Evolutionary conservation across 257 asterid species (phyloP), one percentile per base, ranked within the genome.

Genomic region (Scutellaria galericulata): DNA sequence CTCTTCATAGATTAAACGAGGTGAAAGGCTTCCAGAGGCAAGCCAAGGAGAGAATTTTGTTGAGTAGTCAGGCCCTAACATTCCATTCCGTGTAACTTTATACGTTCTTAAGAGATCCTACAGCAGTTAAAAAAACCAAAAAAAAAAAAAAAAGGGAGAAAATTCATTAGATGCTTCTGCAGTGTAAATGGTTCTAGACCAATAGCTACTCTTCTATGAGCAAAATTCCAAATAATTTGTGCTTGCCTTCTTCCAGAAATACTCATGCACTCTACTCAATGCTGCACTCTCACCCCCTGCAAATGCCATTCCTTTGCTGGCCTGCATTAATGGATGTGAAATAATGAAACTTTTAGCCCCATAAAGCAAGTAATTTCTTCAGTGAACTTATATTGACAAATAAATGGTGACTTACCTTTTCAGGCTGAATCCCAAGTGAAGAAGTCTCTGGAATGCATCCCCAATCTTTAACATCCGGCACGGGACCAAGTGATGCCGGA

Each of bases 11-110:
- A 94, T 86, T 59, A 88, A 82, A 70, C 96, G 95, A 45, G 99
- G 96, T 18, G 99, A 94, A 65, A 94, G 86, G 86, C 93, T 80
- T 72, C 99, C 99, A 24, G 90, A 80, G 61, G 97, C 99, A 62
- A 94, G 96, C 99, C 99, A 94, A 45, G 96, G 90, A 57, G 99
- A 94, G 75, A 94, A 86, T 68, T 94, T 94, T 27, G 99, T 89
- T 2, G 99, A 94, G 84, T 91, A 94, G 77, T 88, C 96, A 70
- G 95, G 85, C 50, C 99, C 99, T 47, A 91, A 64, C 99, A 94
- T 87, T 51, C 97, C 99, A 75, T 94, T 91, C 72, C 99, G 86
- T 56, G 97, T 89, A 61, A 88, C 91, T 84, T 94, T 94, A 68
- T 94, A 94, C 6, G 82, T 79, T 82, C 78, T 83, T 61, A 94